Evolutionary conservation across 345 rosid species (phyloP).

Genomic region (Angophora floribunda): DNA sequence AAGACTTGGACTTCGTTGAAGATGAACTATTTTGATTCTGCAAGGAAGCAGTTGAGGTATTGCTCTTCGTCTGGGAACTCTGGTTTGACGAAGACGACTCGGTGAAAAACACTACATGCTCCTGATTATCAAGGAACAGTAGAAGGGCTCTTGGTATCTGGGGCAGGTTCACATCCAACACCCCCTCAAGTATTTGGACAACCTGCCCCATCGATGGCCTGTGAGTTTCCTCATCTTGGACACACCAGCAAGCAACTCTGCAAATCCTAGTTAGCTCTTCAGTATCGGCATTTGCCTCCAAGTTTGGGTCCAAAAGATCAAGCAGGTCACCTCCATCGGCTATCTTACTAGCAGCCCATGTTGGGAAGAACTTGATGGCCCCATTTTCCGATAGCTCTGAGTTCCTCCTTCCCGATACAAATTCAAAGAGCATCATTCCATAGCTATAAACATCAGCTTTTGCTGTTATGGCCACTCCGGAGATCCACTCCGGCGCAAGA

Average conservation of each 20-base stretch:
- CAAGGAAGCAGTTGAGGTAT: slow-evolving; percentile 10
- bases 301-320: slow-evolving; percentile 39
- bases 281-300: slow-evolving; percentile 29
- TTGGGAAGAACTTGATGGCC: slow-evolving; percentile 48
- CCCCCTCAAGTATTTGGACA: slow-evolving; percentile 79
- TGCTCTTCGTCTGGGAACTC: slow-evolving; percentile 18
- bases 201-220: slow-evolving; percentile 80
- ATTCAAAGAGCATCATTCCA: slow-evolving; percentile 85
- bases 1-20: background rate
- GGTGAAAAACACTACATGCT: slow-evolving; percentile 30
- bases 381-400: slow-evolving; percentile 39
- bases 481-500: slow-evolving; percentile 90
- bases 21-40: slow-evolving; percentile 10
- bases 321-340: slow-evolving; percentile 36
- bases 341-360: slow-evolving; percentile 36
- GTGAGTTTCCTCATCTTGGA: slow-evolving; percentile 70
- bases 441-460: slow-evolving; percentile 89
- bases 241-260: slow-evolving; percentile 79
- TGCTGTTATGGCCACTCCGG: slow-evolving; percentile 70
- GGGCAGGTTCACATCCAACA: slow-evolving; percentile 46
- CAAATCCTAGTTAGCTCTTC: slow-evolving; percentile 56
- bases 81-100: slow-evolving; percentile 34
- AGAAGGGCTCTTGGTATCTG: slow-evolving; percentile 56
- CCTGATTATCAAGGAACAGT: slow-evolving; percentile 21
- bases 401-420: slow-evolving; percentile 76